phyloP scores from a whole-genome alignment of 2,329 filamentous ascomycete species.

The Trichophyton verrucosum region DNA sequence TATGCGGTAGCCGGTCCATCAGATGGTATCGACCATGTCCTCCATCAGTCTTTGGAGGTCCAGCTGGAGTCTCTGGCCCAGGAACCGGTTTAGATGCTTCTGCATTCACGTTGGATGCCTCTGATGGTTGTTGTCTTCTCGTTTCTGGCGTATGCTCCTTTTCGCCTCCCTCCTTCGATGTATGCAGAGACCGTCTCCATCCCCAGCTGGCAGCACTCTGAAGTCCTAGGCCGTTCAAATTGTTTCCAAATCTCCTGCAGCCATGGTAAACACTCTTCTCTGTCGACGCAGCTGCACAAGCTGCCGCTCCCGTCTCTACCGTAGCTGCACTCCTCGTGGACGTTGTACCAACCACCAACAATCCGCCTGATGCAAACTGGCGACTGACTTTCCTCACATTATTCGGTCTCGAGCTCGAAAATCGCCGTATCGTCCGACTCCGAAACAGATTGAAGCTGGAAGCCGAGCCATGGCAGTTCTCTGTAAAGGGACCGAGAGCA shows the following conservation, averaged over 20 bases:
- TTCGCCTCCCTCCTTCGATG: conserved; percentile 13
- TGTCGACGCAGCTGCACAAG: conserved; percentile 19
- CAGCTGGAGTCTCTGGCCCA: not conserved
- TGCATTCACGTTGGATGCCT: not conserved
- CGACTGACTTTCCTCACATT: conserved; percentile 34
- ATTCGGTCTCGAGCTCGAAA: conserved; percentile 16
- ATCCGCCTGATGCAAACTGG: conserved; percentile 44
- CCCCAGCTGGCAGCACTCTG: conserved; percentile 14
- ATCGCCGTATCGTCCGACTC: conserved; percentile 8
- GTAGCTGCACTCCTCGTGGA: conserved; percentile 20
- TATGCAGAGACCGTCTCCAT: conserved; percentile 24
- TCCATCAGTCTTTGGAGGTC: not conserved
- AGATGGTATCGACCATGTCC: conserved; percentile 28
- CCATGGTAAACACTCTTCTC: conserved; percentile 22
- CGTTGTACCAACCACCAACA: conserved; percentile 38
- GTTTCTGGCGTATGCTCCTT: not conserved
- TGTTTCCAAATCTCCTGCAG: conserved; percentile 11
- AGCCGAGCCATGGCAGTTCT: not conserved
- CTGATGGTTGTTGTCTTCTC: not conserved
- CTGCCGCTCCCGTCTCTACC: conserved; percentile 22
- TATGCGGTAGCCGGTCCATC: conserved; percentile 52
- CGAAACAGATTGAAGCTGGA: not conserved
- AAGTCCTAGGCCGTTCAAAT: conserved; percentile 12
- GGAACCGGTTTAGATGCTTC: not conserved
- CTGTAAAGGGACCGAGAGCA: not conserved